Evolutionary conservation across 768 basidiomycete species (phyloP).

Genomic region (Trametes cinnabarina): DNA sequence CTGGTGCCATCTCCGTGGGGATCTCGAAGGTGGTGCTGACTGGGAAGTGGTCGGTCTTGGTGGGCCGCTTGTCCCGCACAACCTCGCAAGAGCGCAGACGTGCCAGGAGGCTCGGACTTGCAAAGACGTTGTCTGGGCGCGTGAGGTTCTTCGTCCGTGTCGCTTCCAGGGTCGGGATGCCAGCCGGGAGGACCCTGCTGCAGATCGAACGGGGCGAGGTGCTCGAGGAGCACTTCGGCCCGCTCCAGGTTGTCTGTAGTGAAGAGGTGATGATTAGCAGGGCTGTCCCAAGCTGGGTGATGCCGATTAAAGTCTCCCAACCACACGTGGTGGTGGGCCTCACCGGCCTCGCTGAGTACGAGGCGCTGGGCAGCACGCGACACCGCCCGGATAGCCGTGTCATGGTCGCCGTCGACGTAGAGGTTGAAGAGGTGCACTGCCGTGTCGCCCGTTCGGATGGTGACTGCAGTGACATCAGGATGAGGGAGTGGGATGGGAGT

Average conservation of each 20-base stretch:
- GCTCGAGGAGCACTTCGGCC: slow-evolving; percentile 29
- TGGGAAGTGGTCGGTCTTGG: slow-evolving; percentile 41
- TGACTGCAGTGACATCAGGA: slow-evolving; percentile 31
- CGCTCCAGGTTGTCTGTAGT: slow-evolving; percentile 24
- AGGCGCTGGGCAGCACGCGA: background rate
- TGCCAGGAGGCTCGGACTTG: slow-evolving; percentile 18
- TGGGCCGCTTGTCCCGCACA: slow-evolving; percentile 12
- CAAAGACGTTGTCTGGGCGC: slow-evolving; percentile 45
- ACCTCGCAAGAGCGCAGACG: slow-evolving; percentile 31
- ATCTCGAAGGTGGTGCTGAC: slow-evolving; percentile 34
- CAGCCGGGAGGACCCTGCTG: slow-evolving; percentile 33
- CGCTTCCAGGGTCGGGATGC: slow-evolving; percentile 36
- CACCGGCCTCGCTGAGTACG: background rate
- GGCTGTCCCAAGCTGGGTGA: slow-evolving; percentile 39
- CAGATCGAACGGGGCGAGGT: slow-evolving; percentile 30
- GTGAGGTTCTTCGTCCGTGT: slow-evolving; percentile 34
- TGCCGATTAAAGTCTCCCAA: slow-evolving; percentile 42
- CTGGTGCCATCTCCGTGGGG: background rate
- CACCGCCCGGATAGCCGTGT: slow-evolving; percentile 21
- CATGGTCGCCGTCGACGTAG: slow-evolving; percentile 35
- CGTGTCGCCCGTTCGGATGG: slow-evolving; percentile 17
- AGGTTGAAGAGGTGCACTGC: slow-evolving; percentile 36
- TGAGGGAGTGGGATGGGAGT: slow-evolving; percentile 3
- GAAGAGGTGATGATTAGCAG: slow-evolving; percentile 36
- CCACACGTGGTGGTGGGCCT: slow-evolving; percentile 27